A percentile compares a stretch with the other conserved stretches of the same genome.
These are phyloP conservation scores for Dactylonectria macrodidyma DNA, from an alignment of 2,329 filamentous ascomycete genomes.

Conservation along the genomic window DNA sequence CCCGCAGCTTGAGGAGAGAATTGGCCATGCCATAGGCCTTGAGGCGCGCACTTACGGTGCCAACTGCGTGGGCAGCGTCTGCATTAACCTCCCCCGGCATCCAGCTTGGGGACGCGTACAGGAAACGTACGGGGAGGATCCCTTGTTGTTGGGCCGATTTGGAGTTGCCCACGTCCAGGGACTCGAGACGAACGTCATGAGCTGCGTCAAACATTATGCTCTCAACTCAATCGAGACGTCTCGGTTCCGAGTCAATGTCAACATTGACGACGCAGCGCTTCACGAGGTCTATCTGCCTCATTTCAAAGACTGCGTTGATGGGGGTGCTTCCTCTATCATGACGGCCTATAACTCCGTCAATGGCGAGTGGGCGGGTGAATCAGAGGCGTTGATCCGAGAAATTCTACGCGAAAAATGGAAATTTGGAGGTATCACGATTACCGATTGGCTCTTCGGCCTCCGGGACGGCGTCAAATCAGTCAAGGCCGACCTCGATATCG, in stretches of 20 bases:
- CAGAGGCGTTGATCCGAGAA: constrained; percentile 32
- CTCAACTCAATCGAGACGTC: constrained; percentile 45
- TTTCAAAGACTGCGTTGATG: constrained; percentile 35
- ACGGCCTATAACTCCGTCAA: constrained; percentile 40
- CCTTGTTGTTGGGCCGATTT: constrained; percentile 38
- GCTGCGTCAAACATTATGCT: constrained; percentile 42
- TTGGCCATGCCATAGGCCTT: constrained; percentile 41
- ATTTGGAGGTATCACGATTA: constrained; percentile 38
- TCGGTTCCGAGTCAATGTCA: constrained; percentile 40
- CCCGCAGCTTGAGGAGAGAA: constrained; percentile 29
- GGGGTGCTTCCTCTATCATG: constrained; percentile 37
- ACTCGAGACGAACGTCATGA: constrained; percentile 42
- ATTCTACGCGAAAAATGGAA: constrained; percentile 38
- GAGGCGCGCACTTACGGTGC: constrained; percentile 37
- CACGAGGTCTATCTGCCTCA: constrained; percentile 43
- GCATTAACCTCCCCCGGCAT: constrained; percentile 43
- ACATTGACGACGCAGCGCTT: constrained; percentile 33
- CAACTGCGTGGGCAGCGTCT: constrained; percentile 41
- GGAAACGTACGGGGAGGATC: constrained; percentile 44
- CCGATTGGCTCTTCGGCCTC: constrained; percentile 39
- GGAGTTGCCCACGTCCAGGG: constrained; percentile 35
- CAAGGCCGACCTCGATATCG: constrained; percentile 40
- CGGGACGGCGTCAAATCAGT: constrained; percentile 31
- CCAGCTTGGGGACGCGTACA: constrained; percentile 44
- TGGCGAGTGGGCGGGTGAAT: constrained; percentile 40